Percentiles rank a stretch among this genome's conserved stretches.
Conservation (phyloP, 1,284 basidiomycete species). For the Austroboletus niveus region DNA sequence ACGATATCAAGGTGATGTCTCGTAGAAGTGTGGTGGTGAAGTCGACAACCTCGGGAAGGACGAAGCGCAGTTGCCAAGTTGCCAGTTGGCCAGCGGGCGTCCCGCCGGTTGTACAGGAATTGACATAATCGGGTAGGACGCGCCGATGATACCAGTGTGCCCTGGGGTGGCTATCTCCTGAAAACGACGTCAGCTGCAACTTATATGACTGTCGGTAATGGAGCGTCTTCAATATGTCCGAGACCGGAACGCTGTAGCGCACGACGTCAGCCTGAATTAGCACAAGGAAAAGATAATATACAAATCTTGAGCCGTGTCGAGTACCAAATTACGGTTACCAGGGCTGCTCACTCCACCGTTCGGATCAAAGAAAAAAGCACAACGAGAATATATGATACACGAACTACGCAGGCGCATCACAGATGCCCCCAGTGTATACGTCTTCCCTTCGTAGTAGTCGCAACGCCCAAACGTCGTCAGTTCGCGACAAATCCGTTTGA, state of each 20-base stretch:
- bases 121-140: too few relatives aligned
- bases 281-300: constrained; percentile 23
- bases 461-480: constrained; percentile 79
- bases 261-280: constrained; percentile 38
- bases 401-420: constrained; percentile 48
- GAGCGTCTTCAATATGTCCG: constrained; percentile 61
- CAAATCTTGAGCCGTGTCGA: constrained; percentile 77
- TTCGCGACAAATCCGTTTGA: constrained; percentile 76
- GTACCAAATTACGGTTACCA: constrained; percentile 70
- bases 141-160: too few relatives aligned
- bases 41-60: too few relatives aligned
- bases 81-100: too few relatives aligned
- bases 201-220: constrained; percentile 53
- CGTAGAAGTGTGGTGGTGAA: too few relatives aligned
- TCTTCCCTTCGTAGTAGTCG: constrained; percentile 50
- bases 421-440: constrained; percentile 61
- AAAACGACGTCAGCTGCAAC: too few relatives aligned
- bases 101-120: too few relatives aligned
- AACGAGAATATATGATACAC: constrained; percentile 18
- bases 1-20: too few relatives aligned
- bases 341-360: constrained; percentile 40
- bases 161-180: too few relatives aligned
- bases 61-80: too few relatives aligned
- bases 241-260: constrained; percentile 42
- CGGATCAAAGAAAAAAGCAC: neutral